Evolutionary conservation across 768 basidiomycete species (phyloP).

Genomic region (Lepiota subincarnata): DNA sequence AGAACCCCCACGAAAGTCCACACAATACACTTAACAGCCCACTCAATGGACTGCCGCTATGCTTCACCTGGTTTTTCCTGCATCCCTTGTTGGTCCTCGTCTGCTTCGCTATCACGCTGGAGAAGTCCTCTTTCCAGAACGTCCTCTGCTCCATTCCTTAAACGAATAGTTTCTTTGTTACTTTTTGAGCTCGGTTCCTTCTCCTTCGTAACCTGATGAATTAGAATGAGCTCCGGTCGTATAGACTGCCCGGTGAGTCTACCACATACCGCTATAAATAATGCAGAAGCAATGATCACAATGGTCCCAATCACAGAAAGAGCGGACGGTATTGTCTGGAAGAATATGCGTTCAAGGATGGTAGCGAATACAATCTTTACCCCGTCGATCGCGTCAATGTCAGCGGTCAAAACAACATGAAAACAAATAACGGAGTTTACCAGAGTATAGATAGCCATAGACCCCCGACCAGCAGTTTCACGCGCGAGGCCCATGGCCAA

Average conservation of each 20-base stretch:
- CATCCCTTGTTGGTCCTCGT: neutral
- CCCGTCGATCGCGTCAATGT: neutral
- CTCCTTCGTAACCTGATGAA: conserved; percentile 7
- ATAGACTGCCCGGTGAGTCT: no score
- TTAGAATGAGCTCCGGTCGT: neutral
- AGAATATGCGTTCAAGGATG: conserved; percentile 60
- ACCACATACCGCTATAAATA: conserved; percentile 60
- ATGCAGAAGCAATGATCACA: conserved; percentile 60
- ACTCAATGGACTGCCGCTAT: no score
- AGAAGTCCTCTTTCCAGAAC: conserved; percentile 7
- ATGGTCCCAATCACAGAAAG: conserved; percentile 59
- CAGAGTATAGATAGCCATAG: conserved; percentile 55
- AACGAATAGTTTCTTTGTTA: neutral
- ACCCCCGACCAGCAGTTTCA: conserved; percentile 60
- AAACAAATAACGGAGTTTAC: conserved; percentile 18
- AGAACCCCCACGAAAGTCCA: neutral
- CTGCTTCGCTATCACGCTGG: neutral
- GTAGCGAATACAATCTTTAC: conserved; percentile 63
- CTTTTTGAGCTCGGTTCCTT: neutral
- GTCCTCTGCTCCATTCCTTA: neutral
- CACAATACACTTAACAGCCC: neutral
- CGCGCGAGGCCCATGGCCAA: conserved; percentile 49
- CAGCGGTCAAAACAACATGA: no score
- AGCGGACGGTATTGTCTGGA: conserved; percentile 53
- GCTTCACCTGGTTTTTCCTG: neutral